Evolutionary conservation across 2,329 filamentous ascomycete genomes (phyloP).

Genomic region (Grosmannia clavigera): DNA sequence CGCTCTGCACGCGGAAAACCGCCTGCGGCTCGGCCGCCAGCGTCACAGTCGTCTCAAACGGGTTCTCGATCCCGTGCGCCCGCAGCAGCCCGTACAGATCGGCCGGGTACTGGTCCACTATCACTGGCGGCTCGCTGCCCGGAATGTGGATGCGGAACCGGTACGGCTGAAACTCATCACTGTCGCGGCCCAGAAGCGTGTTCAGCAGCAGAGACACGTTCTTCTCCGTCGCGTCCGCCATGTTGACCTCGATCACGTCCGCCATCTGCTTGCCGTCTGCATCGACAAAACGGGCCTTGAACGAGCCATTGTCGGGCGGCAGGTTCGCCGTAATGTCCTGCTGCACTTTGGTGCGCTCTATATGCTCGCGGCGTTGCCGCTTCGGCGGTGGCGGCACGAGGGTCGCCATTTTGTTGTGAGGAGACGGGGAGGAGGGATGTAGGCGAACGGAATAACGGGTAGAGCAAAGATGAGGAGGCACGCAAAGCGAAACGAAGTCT

Average conservation of each 20-base stretch:
- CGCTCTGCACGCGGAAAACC: constrained; percentile 84
- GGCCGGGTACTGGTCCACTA: constrained; percentile 43
- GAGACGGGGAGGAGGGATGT: background rate
- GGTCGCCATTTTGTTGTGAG: constrained; percentile 19
- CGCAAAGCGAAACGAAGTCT: background rate
- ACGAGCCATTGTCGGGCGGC: constrained; percentile 57
- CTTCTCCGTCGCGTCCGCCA: constrained; percentile 76
- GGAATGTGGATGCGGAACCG: constrained; percentile 49
- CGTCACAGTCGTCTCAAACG: constrained; percentile 38
- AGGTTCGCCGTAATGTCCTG: constrained; percentile 61
- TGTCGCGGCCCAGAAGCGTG: constrained; percentile 57
- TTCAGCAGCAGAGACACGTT: constrained; percentile 83
- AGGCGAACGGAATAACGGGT: background rate
- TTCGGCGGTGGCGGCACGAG: constrained; percentile 38
- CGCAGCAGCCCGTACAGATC: constrained; percentile 42
- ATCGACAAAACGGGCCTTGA: constrained; percentile 82
- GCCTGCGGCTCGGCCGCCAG: constrained; percentile 67
- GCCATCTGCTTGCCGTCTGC: constrained; percentile 60
- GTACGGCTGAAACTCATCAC: constrained; percentile 48
- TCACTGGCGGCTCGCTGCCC: constrained; percentile 28
- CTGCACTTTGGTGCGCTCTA: constrained; percentile 60
- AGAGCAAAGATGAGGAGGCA: background rate
- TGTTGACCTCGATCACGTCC: constrained; percentile 60
- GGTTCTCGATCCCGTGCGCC: constrained; percentile 43
- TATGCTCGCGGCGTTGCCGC: constrained; percentile 64